Evolutionary conservation across 768 basidiomycete genomes (phyloP), one percentile per base, ranked within the genome.

Genomic region (Trametes cinnabarina): DNA sequence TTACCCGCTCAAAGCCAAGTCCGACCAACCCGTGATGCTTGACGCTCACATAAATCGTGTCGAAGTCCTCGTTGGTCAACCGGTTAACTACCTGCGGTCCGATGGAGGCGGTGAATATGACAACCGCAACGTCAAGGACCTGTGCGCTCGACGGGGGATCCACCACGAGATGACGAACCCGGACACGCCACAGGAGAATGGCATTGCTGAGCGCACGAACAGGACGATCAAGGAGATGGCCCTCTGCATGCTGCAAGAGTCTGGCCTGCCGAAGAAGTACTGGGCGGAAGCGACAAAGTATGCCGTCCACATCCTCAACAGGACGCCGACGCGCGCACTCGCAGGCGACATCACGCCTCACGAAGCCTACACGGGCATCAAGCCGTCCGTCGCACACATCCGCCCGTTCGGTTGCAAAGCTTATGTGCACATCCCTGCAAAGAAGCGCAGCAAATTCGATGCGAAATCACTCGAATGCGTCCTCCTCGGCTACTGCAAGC

Each of bases 151-250:
- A 5, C 63, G 66, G 39, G 61, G 62, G 0, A 65, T 68, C 15
- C 59, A 62, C 35, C 63, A 67, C 22, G 55, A 69, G 49, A 59
- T 54, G 26, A 47, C 55, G 15, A 56, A 56, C 20, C 26, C 54
- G 32, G 44, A 55, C 46, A 55, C 54, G 15, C 54, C 54, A 8
- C 54, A 55, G 46, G 54, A 76, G 58, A 77, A 77, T 55, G 73
- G 77, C 14, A 55, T 78, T 11, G 72, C 75, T 0, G 76, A 79
- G 56, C 61, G 69, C 3, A 65, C 71, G 22, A 77, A 75, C 43
- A 58, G 73, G 3, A 70, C 66, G 5, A n/a, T 55, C 32, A 30
- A 32, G 30, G 54, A 55, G 44, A 59, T 53, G 52, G 63, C 60
- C 25, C 48, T 51, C 3, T 23, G 32, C 15, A 60, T 64, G 60